These are phyloP conservation scores for Nepenthes alata DNA, from an alignment of 179 eudicot species.

Conservation along the genomic window DNA sequence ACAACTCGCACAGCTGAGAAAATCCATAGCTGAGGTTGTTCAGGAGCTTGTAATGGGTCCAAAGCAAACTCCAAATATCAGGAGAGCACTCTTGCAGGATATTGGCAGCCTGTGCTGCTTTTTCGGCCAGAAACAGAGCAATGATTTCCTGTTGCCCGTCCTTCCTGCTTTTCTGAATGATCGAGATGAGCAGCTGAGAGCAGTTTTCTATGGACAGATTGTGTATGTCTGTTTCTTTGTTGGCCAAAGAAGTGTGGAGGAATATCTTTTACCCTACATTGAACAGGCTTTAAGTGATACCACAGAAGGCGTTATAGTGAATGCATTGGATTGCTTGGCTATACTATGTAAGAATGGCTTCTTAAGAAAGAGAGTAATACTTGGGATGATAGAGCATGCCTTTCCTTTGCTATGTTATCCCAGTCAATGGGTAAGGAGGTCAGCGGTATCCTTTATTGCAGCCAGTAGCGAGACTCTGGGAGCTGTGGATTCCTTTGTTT, in stretches of 20 bases:
- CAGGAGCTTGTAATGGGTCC: conserved; percentile 99
- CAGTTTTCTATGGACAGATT: conserved; percentile 83
- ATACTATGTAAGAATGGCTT: conserved; percentile 66
- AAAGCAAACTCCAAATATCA: conserved; percentile 94
- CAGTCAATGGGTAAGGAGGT: conserved; percentile 87
- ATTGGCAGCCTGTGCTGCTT: conserved; percentile 88
- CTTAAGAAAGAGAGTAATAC: conserved; percentile 63
- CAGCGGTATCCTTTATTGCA: conserved; percentile 68
- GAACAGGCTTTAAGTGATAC: conserved; percentile 84
- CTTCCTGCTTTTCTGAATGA: conserved; percentile 97
- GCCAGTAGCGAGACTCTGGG: conserved; percentile 86
- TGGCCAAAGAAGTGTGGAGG: conserved; percentile 97
- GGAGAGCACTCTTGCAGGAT: conserved; percentile 94
- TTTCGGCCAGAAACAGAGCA: conserved; percentile 94
- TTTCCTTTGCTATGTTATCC: conserved; percentile 87
- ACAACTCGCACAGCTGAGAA: conserved; percentile 77
- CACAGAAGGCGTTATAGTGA: conserved; percentile 89
- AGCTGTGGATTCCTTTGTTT: conserved; percentile 88
- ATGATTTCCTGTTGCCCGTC: conserved; percentile 74
- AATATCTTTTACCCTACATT: conserved; percentile 85
- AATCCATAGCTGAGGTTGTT: conserved; percentile 86
- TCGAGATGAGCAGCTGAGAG: conserved; percentile 80
- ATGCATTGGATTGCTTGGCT: conserved; percentile 82
- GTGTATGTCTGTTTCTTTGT: conserved; percentile 92
- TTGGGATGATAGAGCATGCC: conserved; percentile 82